Evolutionary conservation across 352 stramenopile genomes (phyloP).

Genomic region (Globisporangium irregulare): DNA sequence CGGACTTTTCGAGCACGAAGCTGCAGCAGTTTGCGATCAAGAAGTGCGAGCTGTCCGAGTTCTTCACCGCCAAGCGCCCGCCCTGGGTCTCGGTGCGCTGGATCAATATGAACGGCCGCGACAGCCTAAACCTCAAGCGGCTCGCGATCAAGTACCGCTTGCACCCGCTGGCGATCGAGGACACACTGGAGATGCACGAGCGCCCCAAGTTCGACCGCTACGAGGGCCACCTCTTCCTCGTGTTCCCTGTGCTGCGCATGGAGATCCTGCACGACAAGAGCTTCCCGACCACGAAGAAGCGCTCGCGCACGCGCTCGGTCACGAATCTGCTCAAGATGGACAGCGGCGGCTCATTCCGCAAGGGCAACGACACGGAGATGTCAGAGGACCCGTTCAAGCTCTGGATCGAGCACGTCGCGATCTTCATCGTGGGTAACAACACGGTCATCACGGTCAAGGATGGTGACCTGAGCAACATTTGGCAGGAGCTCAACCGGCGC

Average conservation of each 20-base stretch:
- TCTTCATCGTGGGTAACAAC: conserved; percentile 80
- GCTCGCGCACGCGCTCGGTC: conserved; percentile 31
- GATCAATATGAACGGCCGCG: conserved; percentile 83
- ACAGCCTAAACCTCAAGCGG: conserved; percentile 81
- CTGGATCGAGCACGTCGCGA: conserved; percentile 79
- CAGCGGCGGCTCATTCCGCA: conserved; percentile 10
- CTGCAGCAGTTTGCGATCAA: conserved; percentile 67
- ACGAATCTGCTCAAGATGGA: conserved; percentile 48
- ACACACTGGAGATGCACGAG: conserved; percentile 86
- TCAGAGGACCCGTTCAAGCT: conserved; percentile 68
- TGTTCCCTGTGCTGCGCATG: conserved; percentile 82
- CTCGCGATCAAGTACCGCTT: conserved; percentile 87
- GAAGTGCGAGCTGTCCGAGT: conserved; percentile 48
- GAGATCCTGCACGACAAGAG: conserved; percentile 43
- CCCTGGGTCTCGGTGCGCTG: conserved; percentile 83
- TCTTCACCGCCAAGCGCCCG: conserved; percentile 73
- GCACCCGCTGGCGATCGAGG: conserved; percentile 81
- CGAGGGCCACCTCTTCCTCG: conserved; percentile 78
- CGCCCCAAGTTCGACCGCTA: conserved; percentile 86
- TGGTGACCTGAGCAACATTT: conserved; percentile 62
- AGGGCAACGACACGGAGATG: conserved; percentile 22
- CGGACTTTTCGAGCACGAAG: conserved; percentile 73
- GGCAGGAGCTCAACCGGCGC: conserved; percentile 64
- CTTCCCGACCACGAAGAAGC: conserved; percentile 31
- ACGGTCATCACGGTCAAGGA: conserved; percentile 87